Evolutionary conservation across 2,329 filamentous ascomycete genomes (phyloP), one percentile per base, ranked within the genome.

Genomic region (Pestalotiopsis sp.): DNA sequence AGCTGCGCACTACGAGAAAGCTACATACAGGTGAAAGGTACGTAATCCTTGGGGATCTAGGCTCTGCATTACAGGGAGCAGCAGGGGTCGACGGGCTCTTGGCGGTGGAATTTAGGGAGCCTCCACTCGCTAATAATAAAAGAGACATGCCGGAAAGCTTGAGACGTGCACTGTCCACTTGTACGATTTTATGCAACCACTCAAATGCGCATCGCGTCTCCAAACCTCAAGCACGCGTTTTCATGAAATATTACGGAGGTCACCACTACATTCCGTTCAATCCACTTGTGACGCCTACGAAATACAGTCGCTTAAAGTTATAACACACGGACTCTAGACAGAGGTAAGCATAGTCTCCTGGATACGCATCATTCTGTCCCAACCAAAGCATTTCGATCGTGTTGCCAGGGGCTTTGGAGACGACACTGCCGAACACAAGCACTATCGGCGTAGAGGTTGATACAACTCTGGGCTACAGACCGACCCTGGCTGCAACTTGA

Each of bases 201-300:
- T 56, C 62, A 59, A 39, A 23, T 64, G 66, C 36, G 58, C 13
- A 63, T 63, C 64, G 67, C 67, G 67, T 69, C 64, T 64, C 64
- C 60, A 20, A 67, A 38, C 7, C 59, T 13, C 64, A 25, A 31
- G 23, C 59, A 67, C 68, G 68, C 68, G 68, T 69, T 57, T 61
- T 66, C 27, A 58, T 38, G 64, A 57, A 17, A n/a, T 39, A 17
- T n/a, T 52, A 36, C 31, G 31, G 9, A 36, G 31, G 31, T 36
- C 9, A 36, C 31, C 7, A 36, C 31, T 36, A 36, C 31, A 9
- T 36, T 9, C 31, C 31, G 31, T 36, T 9, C 31, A 36, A 36
- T 36, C 31, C 31, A 36, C 31, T 36, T 36, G 31, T 36, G 31
- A 36, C 31, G 31, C 31, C 27, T 7, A 7, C 6, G 5, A 31